A percentile compares a stretch with the other conserved stretches of the same genome.
Conservation (phyloP, 768 basidiomycete genomes). For the Mycena galericulata region DNA sequence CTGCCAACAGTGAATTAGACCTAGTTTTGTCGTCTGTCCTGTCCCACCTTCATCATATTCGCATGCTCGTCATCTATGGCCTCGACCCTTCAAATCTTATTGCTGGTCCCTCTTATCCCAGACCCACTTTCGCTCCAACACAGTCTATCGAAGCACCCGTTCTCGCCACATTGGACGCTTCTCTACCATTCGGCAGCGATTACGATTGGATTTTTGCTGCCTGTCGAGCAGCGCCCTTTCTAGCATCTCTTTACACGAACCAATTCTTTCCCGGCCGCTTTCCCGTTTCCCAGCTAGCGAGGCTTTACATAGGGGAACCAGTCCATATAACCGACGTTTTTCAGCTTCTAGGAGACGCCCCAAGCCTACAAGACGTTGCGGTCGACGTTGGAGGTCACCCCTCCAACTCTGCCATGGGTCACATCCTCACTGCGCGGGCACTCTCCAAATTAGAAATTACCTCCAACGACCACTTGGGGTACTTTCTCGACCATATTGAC, state of each 20-base stretch:
- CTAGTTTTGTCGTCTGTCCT: not conserved
- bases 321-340: not conserved
- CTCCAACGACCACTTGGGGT: not conserved
- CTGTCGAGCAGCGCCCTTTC: not conserved
- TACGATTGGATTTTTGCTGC: not conserved
- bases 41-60: not conserved
- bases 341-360: not conserved
- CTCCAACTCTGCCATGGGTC: not conserved
- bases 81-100: not conserved
- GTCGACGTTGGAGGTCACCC: not conserved
- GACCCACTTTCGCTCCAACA: not conserved
- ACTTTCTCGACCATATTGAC: not conserved
- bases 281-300: not conserved
- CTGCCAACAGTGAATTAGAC: too few relatives aligned
- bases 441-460: not conserved
- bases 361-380: not conserved
- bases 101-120: not conserved
- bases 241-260: not conserved
- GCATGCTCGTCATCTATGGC: not conserved
- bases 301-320: not conserved
- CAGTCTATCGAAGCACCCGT: not conserved
- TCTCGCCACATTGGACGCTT: not conserved
- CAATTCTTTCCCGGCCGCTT: not conserved
- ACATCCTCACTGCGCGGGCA: not conserved
- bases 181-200: not conserved